Evolutionary conservation across 1,139 yeast genomes (phyloP), one percentile per base, ranked within the genome.

Genomic region (Diutina sp.): DNA sequence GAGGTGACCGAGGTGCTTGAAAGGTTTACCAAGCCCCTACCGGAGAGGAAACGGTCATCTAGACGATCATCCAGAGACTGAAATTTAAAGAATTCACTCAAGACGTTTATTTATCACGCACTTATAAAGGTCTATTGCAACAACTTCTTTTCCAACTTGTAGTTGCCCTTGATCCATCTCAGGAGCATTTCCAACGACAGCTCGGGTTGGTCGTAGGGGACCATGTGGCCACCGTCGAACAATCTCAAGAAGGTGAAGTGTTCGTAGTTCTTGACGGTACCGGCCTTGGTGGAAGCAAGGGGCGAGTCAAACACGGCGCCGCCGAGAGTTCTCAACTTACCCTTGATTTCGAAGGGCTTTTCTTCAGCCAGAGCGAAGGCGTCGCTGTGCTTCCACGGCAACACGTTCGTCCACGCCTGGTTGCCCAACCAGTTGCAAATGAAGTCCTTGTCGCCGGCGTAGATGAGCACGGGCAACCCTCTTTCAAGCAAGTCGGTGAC

Each of bases 371-470:
- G 59, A 29, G 70, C 68, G 63, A 83, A 87, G 18, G 76, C 80
- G 18, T 76, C 78, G 56, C 77, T 72, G 56, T 84, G 83, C 46
- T 82, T 72, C 89, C 90, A 87, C 67, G 80, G 82, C 63, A 87
- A 76, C 58, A 70, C 79, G 66, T 86, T 76, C 48, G 90, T 74
- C 95, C 93, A 87, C n/a, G 87, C 93, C 67, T 80, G 80, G 73
- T 87, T 87, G 68, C 95, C 95, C 66, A 87, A 76, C 95, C 95
- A 87, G 74, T 87, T 87, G 71, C 95, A 87, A 65, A 87, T 87
- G 67, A 84, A 87, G 71, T 87, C 95, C 71, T 87, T 86, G 71
- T 87, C 95, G 74, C 95, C 95, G 46, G 93, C 95, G 63, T 87
- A 87, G 60, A 87, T 80, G 67, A 87, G 77, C 29, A 85, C 87